Percentiles rank a stretch among this genome's conserved stretches.
phyloP scores from a whole-genome alignment of 73 alveolate genomes.

The Blepharisma japonicum region DNA sequence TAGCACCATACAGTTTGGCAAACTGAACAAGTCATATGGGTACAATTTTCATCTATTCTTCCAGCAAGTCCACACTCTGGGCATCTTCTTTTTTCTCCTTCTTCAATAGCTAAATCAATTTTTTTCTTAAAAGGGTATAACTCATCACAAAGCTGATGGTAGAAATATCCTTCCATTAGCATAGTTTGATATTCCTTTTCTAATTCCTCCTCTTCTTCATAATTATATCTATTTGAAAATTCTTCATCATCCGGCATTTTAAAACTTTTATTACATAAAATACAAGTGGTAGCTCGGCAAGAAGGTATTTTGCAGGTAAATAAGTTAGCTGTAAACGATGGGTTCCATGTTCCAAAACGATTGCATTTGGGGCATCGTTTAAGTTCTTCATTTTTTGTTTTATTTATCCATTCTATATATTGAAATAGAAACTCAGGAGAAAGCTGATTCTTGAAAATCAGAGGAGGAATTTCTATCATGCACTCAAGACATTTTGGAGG shows the following conservation, averaged over 20 bases:
- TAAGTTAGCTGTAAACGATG: conserved; percentile 18
- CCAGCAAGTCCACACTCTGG: conserved; percentile 44
- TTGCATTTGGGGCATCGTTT: conserved; percentile 38
- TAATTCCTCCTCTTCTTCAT: neutral
- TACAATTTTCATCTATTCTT: conserved; percentile 43
- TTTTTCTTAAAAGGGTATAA: conserved; percentile 6
- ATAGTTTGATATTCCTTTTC: neutral
- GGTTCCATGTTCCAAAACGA: conserved; percentile 41
- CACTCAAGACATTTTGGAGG: conserved; percentile 35
- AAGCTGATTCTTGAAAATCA: conserved; percentile 26
- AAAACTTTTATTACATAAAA: conserved; percentile 17
- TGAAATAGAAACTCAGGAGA: neutral
- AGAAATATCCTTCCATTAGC: neutral
- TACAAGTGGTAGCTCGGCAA: conserved; percentile 26
- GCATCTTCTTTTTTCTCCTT: conserved; percentile 34
- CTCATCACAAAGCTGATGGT: conserved; percentile 31
- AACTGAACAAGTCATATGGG: conserved; percentile 48
- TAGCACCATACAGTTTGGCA: conserved; percentile 51
- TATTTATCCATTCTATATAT: neutral
- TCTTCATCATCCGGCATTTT: neutral
- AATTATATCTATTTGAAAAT: neutral
- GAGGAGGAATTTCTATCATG: neutral
- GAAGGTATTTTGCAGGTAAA: conserved; percentile 22
- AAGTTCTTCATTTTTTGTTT: neutral
- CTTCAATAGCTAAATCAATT: conserved; percentile 31